A percentile compares a stretch with the other conserved stretches of the same genome.
Evolutionary conservation across 2,329 filamentous ascomycete species (phyloP).

Genomic region (Diaporthe capsici): DNA sequence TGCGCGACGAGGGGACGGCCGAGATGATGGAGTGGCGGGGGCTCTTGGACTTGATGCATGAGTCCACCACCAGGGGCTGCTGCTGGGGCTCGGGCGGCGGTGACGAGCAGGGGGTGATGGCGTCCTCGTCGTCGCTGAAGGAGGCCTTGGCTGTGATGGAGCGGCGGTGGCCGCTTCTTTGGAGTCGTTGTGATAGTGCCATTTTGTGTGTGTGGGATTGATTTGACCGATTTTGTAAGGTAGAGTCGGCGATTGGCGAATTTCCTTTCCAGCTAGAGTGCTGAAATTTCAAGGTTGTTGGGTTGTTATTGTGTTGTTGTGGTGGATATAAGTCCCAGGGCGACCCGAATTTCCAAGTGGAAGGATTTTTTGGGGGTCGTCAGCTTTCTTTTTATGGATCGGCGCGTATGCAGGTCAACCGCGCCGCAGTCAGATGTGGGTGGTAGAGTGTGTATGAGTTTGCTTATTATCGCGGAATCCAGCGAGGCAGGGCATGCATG

Average conservation of each 20-base stretch:
- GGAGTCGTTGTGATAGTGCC: slow-evolving; percentile 21
- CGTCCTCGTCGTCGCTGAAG: slow-evolving; percentile 44
- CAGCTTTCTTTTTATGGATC: slow-evolving; percentile 42
- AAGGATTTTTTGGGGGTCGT: slow-evolving; percentile 26
- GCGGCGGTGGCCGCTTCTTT: slow-evolving; percentile 26
- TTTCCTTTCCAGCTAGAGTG: not conserved
- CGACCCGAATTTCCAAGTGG: slow-evolving; percentile 14
- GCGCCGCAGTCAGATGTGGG: slow-evolving; percentile 34
- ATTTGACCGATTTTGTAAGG: not conserved
- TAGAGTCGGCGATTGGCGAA: not conserved
- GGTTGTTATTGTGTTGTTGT: not conserved
- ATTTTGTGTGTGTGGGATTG: not conserved
- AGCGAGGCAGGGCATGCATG: slow-evolving; percentile 37
- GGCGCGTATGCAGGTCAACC: slow-evolving; percentile 36
- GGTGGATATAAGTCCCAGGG: slow-evolving; percentile 23
- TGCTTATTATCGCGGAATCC: slow-evolving; percentile 27
- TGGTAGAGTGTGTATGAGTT: slow-evolving; percentile 31
- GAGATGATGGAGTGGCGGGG: slow-evolving; percentile 21
- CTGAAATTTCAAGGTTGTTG: not conserved
- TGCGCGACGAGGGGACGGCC: slow-evolving; percentile 18
- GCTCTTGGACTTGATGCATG: not conserved
- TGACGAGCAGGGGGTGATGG: slow-evolving; percentile 42
- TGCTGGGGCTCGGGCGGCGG: slow-evolving; percentile 38
- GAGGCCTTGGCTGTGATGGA: slow-evolving; percentile 41
- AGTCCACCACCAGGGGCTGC: not conserved